A percentile compares a stretch with the other conserved stretches of the same genome.
Conservation (phyloP, 2,329 filamentous ascomycete species). For the Decorospora gaudefroyi region DNA sequence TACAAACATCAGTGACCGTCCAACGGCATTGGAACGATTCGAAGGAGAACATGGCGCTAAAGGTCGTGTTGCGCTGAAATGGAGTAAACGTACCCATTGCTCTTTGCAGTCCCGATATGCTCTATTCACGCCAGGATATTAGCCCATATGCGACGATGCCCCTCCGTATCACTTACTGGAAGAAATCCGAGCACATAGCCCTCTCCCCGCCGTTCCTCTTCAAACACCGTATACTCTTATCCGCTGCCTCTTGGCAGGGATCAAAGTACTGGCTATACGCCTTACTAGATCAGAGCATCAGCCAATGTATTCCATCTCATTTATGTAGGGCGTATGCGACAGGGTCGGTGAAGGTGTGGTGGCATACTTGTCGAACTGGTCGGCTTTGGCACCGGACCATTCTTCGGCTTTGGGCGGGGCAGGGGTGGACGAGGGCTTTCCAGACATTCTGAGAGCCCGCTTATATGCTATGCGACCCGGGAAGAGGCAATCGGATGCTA, state of each 20-base stretch:
- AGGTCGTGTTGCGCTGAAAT: not conserved
- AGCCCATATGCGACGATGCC: not conserved
- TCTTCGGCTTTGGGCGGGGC: slow-evolving; percentile 30
- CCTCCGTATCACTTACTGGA: slow-evolving; percentile 66
- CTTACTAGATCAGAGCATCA: slow-evolving; percentile 65
- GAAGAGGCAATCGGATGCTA: not conserved
- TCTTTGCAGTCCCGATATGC: slow-evolving; percentile 96
- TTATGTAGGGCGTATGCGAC: not conserved
- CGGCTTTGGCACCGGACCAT: slow-evolving; percentile 39
- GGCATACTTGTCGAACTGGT: slow-evolving; percentile 49
- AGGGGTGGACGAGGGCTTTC: slow-evolving; percentile 14
- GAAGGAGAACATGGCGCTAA: not conserved
- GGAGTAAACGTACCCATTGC: slow-evolving; percentile 71
- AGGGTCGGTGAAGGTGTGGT: slow-evolving; percentile 1
- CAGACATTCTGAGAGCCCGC: slow-evolving; percentile 11
- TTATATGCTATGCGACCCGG: not conserved
- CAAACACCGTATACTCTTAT: slow-evolving; percentile 82
- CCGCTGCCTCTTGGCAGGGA: slow-evolving; percentile 90
- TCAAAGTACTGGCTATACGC: slow-evolving; percentile 88
- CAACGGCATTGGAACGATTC: not conserved
- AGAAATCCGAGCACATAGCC: slow-evolving; percentile 91
- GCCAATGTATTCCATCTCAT: not conserved
- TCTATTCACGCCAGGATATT: slow-evolving; percentile 54
- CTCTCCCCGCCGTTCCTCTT: slow-evolving; percentile 85
- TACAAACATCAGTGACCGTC: slow-evolving; percentile 5